Evolutionary conservation across 805 yeast genomes (phyloP).

Genomic region (Maudiozyma barnettii): DNA sequence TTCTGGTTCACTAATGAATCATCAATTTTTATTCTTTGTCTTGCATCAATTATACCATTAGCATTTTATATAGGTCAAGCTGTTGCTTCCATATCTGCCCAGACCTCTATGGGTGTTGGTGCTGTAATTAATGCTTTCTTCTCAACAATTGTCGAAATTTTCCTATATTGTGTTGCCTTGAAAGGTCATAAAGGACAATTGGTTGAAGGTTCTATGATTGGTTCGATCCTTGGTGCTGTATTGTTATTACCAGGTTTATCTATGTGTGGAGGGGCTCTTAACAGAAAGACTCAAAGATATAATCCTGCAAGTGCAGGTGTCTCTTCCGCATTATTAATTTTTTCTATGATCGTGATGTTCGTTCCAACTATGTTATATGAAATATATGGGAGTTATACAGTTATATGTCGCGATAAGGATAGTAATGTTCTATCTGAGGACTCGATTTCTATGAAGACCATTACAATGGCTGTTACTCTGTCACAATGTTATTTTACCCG

Average conservation of each 20-base stretch:
- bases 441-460: constrained; percentile 24
- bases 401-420: constrained; percentile 44
- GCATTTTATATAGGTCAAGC: constrained; percentile 98
- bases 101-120: constrained; percentile 97
- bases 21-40: constrained; percentile 61
- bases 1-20: constrained; percentile 44
- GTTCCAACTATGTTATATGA: constrained; percentile 87
- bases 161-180: constrained; percentile 83
- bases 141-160: constrained; percentile 91
- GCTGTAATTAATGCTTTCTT: constrained; percentile 97
- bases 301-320: constrained; percentile 97
- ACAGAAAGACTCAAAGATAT: constrained; percentile 86
- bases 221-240: constrained; percentile 88
- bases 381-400: constrained; percentile 78
- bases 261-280: constrained; percentile 95
- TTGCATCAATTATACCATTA: constrained; percentile 80
- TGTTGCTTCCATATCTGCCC: constrained; percentile 97
- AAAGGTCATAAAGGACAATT: constrained; percentile 74
- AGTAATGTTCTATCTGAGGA: constrained; percentile 2
- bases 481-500: constrained; percentile 63
- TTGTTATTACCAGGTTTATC: constrained; percentile 85
- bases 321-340: constrained; percentile 87
- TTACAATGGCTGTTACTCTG: constrained; percentile 35
- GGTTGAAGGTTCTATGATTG: constrained; percentile 94
- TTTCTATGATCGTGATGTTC: constrained; percentile 82